Evolutionary conservation across 2,329 filamentous ascomycete genomes (phyloP).

Genomic region (Phyllosticta citrichinensis): DNA sequence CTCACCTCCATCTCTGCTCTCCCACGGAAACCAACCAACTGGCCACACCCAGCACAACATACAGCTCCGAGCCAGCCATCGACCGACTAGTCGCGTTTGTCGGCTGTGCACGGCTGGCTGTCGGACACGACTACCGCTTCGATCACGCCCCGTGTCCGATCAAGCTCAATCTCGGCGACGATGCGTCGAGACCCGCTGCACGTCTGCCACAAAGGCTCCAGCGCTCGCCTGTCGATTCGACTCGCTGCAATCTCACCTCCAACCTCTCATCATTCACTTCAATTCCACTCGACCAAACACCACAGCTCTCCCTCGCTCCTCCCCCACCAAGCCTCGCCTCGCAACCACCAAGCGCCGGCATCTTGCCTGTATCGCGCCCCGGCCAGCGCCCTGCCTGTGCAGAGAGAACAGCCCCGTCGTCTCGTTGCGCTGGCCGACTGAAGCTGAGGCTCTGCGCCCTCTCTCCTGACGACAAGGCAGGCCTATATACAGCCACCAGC

Average conservation of each 20-base stretch:
- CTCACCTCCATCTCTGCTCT: too few species aligned
- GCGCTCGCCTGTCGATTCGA: background rate
- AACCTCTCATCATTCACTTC: background rate
- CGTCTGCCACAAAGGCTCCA: background rate
- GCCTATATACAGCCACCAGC: background rate
- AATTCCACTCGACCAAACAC: background rate
- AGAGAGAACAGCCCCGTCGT: background rate
- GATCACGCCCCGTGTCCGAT: background rate
- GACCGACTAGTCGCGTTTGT: background rate
- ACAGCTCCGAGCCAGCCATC: background rate
- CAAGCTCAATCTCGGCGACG: background rate
- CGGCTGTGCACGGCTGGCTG: background rate
- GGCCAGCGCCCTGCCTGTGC: background rate
- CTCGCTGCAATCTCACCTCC: background rate
- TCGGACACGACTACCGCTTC: background rate
- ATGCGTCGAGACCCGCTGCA: background rate
- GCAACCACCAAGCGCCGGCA: background rate
- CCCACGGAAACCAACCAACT: background rate
- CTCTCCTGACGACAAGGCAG: background rate
- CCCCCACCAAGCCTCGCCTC: background rate
- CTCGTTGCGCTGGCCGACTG: background rate
- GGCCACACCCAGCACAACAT: background rate
- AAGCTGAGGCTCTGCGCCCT: background rate
- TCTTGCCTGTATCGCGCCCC: slow-evolving; percentile 1
- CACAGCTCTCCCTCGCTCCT: background rate